phyloP scores from a whole-genome alignment of 2,329 filamentous ascomycete genomes.

The Aspergillus pseudonomiae region DNA sequence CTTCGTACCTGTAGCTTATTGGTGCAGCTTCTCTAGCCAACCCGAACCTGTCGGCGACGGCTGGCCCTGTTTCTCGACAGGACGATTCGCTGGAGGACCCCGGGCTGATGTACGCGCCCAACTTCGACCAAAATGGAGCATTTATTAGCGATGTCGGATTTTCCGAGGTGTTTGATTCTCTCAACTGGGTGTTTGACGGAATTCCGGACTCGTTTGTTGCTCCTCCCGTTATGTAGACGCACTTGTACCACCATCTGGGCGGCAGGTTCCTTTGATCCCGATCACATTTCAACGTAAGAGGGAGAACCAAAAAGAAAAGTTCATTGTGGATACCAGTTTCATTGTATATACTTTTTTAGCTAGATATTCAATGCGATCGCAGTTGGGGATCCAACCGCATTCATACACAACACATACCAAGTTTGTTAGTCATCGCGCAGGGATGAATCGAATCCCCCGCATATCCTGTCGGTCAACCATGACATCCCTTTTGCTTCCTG shows the following conservation, averaged over 20 bases:
- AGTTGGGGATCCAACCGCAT: not conserved
- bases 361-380: not conserved
- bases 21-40: conserved; percentile 37
- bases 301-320: not conserved
- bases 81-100: conserved; percentile 35
- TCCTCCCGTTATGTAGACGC: conserved; percentile 35
- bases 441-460: not conserved
- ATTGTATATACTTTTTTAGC: conserved; percentile 3
- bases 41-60: conserved; percentile 36
- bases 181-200: conserved; percentile 90
- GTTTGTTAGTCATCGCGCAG: conserved; percentile 5
- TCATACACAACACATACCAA: not conserved
- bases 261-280: not conserved
- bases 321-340: conserved; percentile 2
- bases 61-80: conserved; percentile 31
- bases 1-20: conserved; percentile 18
- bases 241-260: not conserved
- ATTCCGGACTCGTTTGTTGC: conserved; percentile 64
- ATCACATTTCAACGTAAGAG: not conserved
- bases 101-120: conserved; percentile 35
- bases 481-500: not conserved
- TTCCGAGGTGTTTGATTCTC: conserved; percentile 78
- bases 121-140: conserved; percentile 40
- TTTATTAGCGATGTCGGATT: conserved; percentile 55
- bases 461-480: not conserved